Percentiles rank a stretch among this genome's conserved stretches.
Conservation (phyloP, 202 grass and related monocot genomes). For the Carex arenaria region DNA sequence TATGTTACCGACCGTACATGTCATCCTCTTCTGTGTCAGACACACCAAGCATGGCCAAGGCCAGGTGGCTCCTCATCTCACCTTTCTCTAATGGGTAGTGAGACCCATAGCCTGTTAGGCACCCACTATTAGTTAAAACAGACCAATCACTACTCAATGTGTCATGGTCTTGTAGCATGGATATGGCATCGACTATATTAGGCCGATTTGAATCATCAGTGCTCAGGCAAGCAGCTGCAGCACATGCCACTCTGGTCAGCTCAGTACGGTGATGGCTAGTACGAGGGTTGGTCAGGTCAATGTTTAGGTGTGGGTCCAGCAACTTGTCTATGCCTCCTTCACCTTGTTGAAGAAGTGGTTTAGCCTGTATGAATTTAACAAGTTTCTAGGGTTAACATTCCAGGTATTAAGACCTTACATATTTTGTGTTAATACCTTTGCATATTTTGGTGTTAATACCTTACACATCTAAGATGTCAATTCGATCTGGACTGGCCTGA, state of each 20-base stretch:
- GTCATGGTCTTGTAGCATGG: slow-evolving; percentile 33
- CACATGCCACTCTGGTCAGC: slow-evolving; percentile 28
- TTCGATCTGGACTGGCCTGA: neutral
- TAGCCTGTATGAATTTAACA: slow-evolving; percentile 30
- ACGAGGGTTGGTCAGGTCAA: slow-evolving; percentile 3
- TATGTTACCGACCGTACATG: slow-evolving; percentile 24
- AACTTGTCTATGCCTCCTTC: slow-evolving; percentile 27
- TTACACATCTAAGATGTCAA: neutral
- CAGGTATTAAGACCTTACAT: neutral
- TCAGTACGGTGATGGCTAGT: slow-evolving; percentile 17
- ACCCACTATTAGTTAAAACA: slow-evolving; percentile 32
- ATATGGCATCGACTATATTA: slow-evolving; percentile 31
- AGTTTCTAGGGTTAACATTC: neutral
- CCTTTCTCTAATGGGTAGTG: slow-evolving; percentile 27
- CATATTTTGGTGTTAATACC: neutral
- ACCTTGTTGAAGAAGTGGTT: slow-evolving; percentile 38
- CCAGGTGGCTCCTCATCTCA: slow-evolving; percentile 41
- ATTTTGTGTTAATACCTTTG: neutral
- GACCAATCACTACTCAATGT: slow-evolving; percentile 27
- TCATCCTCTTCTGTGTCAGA: slow-evolving; percentile 44
- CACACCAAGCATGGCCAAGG: slow-evolving; percentile 43
- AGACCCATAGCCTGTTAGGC: slow-evolving; percentile 32
- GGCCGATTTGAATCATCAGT: slow-evolving; percentile 33
- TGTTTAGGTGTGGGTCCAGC: slow-evolving; percentile 36
- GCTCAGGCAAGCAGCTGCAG: slow-evolving; percentile 33